A percentile compares a stretch with the other conserved stretches of the same genome.
Evolutionary conservation across 345 rosid genomes (phyloP).

Genomic region (Balakata baccata): DNA sequence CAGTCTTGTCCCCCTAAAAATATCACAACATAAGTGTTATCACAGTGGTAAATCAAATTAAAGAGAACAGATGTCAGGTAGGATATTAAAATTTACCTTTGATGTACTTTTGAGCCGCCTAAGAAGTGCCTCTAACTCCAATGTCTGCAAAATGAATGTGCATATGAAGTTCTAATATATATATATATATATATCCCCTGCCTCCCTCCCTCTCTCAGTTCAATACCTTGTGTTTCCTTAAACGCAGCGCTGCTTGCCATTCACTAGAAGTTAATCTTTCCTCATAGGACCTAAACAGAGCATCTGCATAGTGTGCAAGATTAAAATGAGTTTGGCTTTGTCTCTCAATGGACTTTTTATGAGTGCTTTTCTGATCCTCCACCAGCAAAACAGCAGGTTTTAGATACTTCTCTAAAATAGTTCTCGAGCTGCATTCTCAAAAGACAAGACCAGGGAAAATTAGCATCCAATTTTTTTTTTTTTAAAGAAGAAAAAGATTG

Average conservation of each 20-base stretch:
- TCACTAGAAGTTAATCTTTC: conserved; percentile 86
- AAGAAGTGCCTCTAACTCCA: conserved; percentile 72
- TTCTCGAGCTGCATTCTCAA: conserved; percentile 68
- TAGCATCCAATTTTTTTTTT: conserved; percentile 2
- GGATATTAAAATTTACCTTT: conserved; percentile 44
- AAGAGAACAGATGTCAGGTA: conserved; percentile 6
- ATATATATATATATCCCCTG: too few relatives aligned
- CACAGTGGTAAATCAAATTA: conserved; percentile 18
- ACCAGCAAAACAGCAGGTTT: conserved; percentile 87
- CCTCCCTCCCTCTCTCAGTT: not conserved
- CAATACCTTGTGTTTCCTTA: conserved; percentile 86
- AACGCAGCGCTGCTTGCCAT: conserved; percentile 95
- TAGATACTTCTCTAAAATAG: conserved; percentile 86
- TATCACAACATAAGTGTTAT: not conserved
- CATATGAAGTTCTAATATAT: conserved; percentile 10
- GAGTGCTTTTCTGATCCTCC: conserved; percentile 42
- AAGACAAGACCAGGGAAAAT: conserved; percentile 12
- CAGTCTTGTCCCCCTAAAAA: conserved; percentile 69
- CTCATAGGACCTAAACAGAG: conserved; percentile 76
- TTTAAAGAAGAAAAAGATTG: not conserved
- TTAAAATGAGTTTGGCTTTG: conserved; percentile 82
- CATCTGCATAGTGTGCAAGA: conserved; percentile 96
- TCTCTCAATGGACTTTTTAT: conserved; percentile 64
- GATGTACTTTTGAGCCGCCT: conserved; percentile 56
- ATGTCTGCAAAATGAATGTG: conserved; percentile 43